A percentile compares a stretch with the other conserved stretches of the same genome.
These are phyloP conservation scores for Dendryphion nanum DNA, from an alignment of 2,329 filamentous ascomycete genomes.

Conservation along the genomic window DNA sequence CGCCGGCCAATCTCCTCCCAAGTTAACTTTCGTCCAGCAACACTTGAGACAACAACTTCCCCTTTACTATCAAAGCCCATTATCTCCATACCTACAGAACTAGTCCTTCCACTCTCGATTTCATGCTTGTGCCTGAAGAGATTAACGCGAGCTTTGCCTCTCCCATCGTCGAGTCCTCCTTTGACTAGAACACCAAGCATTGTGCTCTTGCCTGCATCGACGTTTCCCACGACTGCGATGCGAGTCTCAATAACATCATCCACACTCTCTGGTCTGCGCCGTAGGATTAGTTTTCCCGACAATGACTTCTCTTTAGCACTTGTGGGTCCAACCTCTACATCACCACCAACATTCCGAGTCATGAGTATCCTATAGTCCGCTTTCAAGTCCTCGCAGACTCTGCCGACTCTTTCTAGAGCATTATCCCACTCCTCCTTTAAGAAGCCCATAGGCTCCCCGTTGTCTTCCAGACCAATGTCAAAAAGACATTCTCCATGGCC, in stretches of 20 bases:
- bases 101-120: conserved; percentile 91
- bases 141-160: conserved; percentile 90
- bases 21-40: conserved; percentile 80
- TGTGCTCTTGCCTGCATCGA: conserved; percentile 96
- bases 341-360: conserved; percentile 84
- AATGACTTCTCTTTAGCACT: conserved; percentile 69
- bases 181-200: conserved; percentile 95
- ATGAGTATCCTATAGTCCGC: conserved; percentile 81
- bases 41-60: conserved; percentile 76
- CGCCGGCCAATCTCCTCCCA: conserved; percentile 98
- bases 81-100: conserved; percentile 97
- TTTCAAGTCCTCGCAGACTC: conserved; percentile 62
- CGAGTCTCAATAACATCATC: conserved; percentile 93
- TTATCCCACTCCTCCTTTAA: conserved; percentile 71
- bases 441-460: conserved; percentile 79
- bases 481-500: conserved; percentile 88
- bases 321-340: conserved; percentile 65
- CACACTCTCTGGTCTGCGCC: conserved; percentile 68
- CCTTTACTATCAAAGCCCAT: conserved; percentile 93
- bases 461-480: conserved; percentile 88
- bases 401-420: conserved; percentile 65
- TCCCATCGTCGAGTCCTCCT: conserved; percentile 89
- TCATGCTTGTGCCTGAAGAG: conserved; percentile 98
- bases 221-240: conserved; percentile 95
- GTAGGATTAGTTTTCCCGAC: conserved; percentile 83